Percentiles rank a stretch among this genome's conserved stretches.
Evolutionary conservation across 192 early-diverging fungal species (phyloP).

Genomic region (Phycomyces nitens): DNA sequence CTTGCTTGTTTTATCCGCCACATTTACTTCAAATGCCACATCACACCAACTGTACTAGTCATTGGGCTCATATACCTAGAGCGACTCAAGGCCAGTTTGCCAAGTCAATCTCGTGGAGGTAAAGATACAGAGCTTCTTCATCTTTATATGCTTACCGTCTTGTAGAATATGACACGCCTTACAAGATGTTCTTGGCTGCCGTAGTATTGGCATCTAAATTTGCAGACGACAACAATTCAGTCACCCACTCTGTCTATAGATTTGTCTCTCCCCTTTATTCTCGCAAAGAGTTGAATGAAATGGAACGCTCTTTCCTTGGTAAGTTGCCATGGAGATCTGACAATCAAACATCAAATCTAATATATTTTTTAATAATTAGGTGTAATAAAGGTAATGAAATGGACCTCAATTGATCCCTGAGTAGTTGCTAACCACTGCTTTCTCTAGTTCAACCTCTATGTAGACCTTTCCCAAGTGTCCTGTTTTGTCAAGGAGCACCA

Average conservation of each 20-base stretch:
- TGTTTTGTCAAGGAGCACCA: constrained; percentile 15
- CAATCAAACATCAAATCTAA: not conserved
- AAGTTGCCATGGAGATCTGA: not conserved
- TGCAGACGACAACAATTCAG: constrained; percentile 23
- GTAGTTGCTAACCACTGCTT: not conserved
- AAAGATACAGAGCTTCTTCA: not conserved
- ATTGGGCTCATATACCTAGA: constrained; percentile 66
- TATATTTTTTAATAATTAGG: not conserved
- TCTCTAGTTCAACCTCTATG: constrained; percentile 12
- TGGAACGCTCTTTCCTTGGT: constrained; percentile 37
- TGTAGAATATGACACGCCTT: constrained; percentile 37
- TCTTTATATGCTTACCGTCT: not conserved
- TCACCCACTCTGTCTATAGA: constrained; percentile 19
- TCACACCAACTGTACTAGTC: constrained; percentile 33
- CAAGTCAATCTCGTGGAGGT: constrained; percentile 50
- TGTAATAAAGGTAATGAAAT: constrained; percentile 7
- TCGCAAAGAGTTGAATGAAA: constrained; percentile 28
- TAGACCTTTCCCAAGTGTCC: constrained; percentile 15
- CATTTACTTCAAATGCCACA: constrained; percentile 21
- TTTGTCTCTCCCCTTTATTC: constrained; percentile 21
- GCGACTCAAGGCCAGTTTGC: constrained; percentile 54
- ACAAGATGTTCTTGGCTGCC: constrained; percentile 36
- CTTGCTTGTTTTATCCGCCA: constrained; percentile 18
- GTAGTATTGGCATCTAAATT: constrained; percentile 35
- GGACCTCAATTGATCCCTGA: no score